phyloP scores from a whole-genome alignment of 306 rosid genomes.

The Prunus armeniaca region DNA sequence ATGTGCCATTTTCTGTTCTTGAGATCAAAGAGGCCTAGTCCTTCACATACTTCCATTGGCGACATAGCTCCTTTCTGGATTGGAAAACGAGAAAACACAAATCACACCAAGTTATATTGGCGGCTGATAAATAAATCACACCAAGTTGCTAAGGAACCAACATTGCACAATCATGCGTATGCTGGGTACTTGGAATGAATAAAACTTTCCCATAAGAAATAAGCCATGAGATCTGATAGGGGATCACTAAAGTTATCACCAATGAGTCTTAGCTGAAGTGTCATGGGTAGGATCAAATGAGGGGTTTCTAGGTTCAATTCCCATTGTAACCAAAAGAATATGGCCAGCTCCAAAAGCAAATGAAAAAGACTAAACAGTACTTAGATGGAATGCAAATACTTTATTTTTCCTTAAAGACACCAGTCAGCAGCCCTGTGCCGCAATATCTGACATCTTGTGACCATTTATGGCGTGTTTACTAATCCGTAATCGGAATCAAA shows the following conservation, averaged over 20 bases:
- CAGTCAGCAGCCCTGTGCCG: neutral
- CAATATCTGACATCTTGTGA: neutral
- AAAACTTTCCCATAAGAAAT: neutral
- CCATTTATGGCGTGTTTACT: neutral
- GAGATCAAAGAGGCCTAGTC: constrained; percentile 85
- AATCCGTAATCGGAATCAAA: no score
- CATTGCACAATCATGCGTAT: neutral
- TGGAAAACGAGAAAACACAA: neutral
- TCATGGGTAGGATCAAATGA: neutral
- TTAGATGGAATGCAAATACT: neutral
- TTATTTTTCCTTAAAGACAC: neutral
- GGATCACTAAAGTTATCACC: neutral
- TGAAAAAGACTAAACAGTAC: neutral
- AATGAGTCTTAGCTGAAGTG: neutral
- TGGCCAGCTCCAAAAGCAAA: neutral
- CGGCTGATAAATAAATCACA: neutral
- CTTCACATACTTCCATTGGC: constrained; percentile 93
- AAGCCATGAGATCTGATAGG: neutral
- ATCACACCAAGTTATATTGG: neutral
- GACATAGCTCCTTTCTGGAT: constrained; percentile 89
- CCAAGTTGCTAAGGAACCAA: neutral
- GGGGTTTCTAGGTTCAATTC: neutral
- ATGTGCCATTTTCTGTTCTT: constrained; percentile 96
- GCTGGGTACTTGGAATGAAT: neutral
- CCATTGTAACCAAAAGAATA: neutral